Conservation (phyloP, 495 filamentous ascomycete species). For the Neurospora sp. region DNA sequence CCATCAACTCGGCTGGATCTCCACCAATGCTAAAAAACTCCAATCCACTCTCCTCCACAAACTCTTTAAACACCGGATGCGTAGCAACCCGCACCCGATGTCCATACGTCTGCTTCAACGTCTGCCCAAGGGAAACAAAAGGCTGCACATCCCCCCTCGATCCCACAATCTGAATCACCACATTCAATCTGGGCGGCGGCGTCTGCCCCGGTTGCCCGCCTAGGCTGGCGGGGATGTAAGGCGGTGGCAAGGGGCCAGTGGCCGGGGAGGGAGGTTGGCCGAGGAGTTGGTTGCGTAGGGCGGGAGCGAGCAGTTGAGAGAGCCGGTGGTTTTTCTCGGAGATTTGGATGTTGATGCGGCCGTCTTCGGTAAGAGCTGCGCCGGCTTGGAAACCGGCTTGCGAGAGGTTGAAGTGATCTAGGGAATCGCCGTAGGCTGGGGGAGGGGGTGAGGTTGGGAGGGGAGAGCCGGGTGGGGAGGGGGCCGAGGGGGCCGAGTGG, state of each 20-base stretch:
- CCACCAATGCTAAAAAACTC: slow-evolving; percentile 68
- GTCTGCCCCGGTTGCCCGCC: slow-evolving; percentile 49
- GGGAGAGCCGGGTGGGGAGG: not conserved
- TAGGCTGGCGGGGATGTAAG: slow-evolving; percentile 52
- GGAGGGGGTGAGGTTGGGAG: slow-evolving; percentile 9
- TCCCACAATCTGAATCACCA: slow-evolving; percentile 73
- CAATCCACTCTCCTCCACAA: slow-evolving; percentile 53
- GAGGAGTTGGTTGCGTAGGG: slow-evolving; percentile 48
- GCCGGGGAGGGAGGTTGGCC: slow-evolving; percentile 24
- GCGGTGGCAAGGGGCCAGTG: slow-evolving; percentile 36
- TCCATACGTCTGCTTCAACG: slow-evolving; percentile 55
- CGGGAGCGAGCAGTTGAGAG: slow-evolving; percentile 54
- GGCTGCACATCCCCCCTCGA: slow-evolving; percentile 70
- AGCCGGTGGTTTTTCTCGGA: slow-evolving; percentile 53
- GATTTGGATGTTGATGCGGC: slow-evolving; percentile 67
- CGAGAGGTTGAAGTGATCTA: slow-evolving; percentile 37
- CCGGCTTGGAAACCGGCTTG: slow-evolving; percentile 39
- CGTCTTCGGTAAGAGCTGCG: slow-evolving; percentile 45
- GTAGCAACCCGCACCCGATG: slow-evolving; percentile 63
- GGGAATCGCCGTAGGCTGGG: slow-evolving; percentile 35
- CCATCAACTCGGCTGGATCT: slow-evolving; percentile 66
- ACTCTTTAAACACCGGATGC: slow-evolving; percentile 55
- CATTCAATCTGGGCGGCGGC: slow-evolving; percentile 51
- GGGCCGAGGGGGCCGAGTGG: not conserved
- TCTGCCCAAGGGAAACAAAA: slow-evolving; percentile 60